phyloP scores from a whole-genome alignment of 2,329 filamentous ascomycete species.

The Aspergillus sp. region DNA sequence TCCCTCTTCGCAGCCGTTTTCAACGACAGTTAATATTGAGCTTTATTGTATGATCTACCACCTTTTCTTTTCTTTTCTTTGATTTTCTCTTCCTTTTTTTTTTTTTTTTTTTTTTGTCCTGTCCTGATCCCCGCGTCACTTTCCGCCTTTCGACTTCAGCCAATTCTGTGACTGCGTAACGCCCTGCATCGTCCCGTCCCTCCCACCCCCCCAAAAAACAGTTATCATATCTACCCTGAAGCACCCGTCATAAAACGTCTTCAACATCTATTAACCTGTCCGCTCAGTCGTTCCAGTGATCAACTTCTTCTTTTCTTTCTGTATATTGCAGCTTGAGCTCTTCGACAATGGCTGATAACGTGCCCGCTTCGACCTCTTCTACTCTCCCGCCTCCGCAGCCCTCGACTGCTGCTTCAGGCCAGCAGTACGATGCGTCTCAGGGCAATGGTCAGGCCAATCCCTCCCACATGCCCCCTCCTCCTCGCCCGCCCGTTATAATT shows the following conservation, averaged over 20 bases:
- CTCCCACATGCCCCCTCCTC: slow-evolving; percentile 82
- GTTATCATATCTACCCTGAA: slow-evolving; percentile 17
- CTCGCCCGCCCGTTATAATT: slow-evolving; percentile 79
- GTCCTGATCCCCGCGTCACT: slow-evolving; percentile 25
- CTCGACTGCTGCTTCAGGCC: slow-evolving; percentile 69
- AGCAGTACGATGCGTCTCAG: slow-evolving; percentile 70
- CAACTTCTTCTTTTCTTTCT: slow-evolving; percentile 14
- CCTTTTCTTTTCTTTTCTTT: slow-evolving; percentile 15
- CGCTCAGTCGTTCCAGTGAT: slow-evolving; percentile 21
- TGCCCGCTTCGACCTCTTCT: slow-evolving; percentile 62
- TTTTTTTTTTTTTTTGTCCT: slow-evolving; percentile 14
- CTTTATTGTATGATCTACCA: slow-evolving; percentile 19
- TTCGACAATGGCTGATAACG: slow-evolving; percentile 73
- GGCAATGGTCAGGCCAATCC: slow-evolving; percentile 66
- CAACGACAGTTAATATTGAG: neutral
- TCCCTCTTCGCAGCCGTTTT: slow-evolving; percentile 5
- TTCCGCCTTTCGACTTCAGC: slow-evolving; percentile 24
- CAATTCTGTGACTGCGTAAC: slow-evolving; percentile 26
- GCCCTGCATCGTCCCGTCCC: slow-evolving; percentile 25
- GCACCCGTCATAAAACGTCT: slow-evolving; percentile 12
- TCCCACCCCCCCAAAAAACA: slow-evolving; percentile 10
- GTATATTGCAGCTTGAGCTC: slow-evolving; percentile 20
- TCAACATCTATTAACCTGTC: slow-evolving; percentile 20
- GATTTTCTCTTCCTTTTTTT: slow-evolving; percentile 17
- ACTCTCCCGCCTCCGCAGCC: slow-evolving; percentile 69